Conservation (phyloP, 805 yeast genomes). For the Hermanozyma aechmeae region DNA sequence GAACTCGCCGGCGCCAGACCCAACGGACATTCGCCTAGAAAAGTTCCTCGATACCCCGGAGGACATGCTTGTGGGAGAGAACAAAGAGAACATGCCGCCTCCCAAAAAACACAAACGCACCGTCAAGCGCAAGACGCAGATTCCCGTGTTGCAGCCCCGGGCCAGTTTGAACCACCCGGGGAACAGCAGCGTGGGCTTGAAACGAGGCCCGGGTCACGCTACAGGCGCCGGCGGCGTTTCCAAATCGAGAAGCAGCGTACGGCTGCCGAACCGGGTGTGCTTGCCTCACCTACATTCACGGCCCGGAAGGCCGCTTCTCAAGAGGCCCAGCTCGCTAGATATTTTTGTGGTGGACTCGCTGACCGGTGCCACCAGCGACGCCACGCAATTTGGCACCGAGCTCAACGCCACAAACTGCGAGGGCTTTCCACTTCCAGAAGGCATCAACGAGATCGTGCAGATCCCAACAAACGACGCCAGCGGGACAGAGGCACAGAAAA, state of each 20-base stretch:
- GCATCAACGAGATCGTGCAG: constrained; percentile 47
- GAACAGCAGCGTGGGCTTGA: constrained; percentile 1
- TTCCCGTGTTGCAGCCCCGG: constrained; percentile 21
- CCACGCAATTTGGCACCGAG: constrained; percentile 63
- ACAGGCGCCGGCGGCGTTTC: background rate
- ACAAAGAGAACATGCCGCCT: constrained; percentile 25
- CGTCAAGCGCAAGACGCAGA: constrained; percentile 13
- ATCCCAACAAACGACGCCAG: constrained; percentile 41
- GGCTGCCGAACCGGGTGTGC: constrained; percentile 35
- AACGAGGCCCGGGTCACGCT: background rate
- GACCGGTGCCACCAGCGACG: constrained; percentile 52
- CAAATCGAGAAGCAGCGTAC: no score
- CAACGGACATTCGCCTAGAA: no score
- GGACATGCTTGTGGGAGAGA: no score
- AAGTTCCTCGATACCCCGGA: no score
- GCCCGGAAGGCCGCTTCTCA: constrained; percentile 24
- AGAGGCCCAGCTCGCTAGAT: no score
- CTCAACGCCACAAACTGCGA: constrained; percentile 53
- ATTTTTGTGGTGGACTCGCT: constrained; percentile 53
- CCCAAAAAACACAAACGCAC: constrained; percentile 5
- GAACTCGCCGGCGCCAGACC: no score
- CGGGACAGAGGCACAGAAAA: no score
- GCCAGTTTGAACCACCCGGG: constrained; percentile 9
- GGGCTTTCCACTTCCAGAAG: constrained; percentile 55
- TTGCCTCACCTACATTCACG: constrained; percentile 23